Evolutionary conservation across 371 early-diverging fungal genomes (phyloP).

Genomic region (Choanephora cucurbitarum): DNA sequence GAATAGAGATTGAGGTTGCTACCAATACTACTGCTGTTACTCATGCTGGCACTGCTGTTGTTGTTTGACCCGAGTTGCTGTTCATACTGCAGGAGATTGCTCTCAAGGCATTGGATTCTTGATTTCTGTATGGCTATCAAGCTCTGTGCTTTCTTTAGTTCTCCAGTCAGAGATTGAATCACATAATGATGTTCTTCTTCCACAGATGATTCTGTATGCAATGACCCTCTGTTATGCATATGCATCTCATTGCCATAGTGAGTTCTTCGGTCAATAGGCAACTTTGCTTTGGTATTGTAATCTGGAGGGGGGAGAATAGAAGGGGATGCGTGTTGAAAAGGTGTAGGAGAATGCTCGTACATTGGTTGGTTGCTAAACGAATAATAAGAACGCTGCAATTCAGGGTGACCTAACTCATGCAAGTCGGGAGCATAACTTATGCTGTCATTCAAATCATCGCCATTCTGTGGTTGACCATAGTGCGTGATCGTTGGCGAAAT

Average conservation of each 20-base stretch:
- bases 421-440: too few relatives aligned
- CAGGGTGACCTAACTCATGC: too few relatives aligned
- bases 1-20: too few relatives aligned
- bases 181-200: slow-evolving; percentile 12
- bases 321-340: too few relatives aligned
- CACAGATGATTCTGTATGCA: neutral
- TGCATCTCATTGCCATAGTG: too few relatives aligned
- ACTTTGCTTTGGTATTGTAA: neutral
- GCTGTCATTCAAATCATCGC: too few relatives aligned
- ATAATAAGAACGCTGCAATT: neutral
- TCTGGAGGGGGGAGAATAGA: too few relatives aligned
- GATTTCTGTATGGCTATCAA: slow-evolving; percentile 17
- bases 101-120: slow-evolving; percentile 21
- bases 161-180: slow-evolving; percentile 18
- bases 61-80: neutral
- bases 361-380: neutral
- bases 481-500: too few relatives aligned
- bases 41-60: neutral
- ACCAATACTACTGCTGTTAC: too few relatives aligned
- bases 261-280: neutral
- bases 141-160: slow-evolving; percentile 17
- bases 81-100: slow-evolving; percentile 10
- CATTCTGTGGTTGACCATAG: too few relatives aligned
- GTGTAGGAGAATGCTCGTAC: neutral
- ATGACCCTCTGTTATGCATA: too few relatives aligned